A percentile compares a stretch with the other conserved stretches of the same genome.
Evolutionary conservation across 768 basidiomycete genomes (phyloP).

Genomic region (Rubroboletus pulcherrimus): DNA sequence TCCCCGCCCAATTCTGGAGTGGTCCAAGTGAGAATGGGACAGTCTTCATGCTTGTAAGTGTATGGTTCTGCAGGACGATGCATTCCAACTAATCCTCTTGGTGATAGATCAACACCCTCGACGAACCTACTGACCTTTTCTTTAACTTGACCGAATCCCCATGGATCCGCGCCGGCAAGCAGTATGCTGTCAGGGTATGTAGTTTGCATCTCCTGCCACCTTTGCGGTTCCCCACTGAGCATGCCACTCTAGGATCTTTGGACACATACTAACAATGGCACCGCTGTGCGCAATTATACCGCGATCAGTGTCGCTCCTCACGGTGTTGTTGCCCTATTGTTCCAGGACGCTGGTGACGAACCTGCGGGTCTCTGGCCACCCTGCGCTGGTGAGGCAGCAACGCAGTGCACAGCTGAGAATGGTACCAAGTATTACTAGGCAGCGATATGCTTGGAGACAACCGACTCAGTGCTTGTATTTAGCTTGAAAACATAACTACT

Average conservation of each 20-base stretch:
- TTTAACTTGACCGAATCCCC: slow-evolving; percentile 67
- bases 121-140: slow-evolving; percentile 49
- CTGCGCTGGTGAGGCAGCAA: slow-evolving; percentile 42
- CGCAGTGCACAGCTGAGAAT: slow-evolving; percentile 58
- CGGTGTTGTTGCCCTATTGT: slow-evolving; percentile 60
- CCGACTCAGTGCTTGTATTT: neutral
- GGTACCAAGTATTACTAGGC: slow-evolving; percentile 39
- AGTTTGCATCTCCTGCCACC: neutral
- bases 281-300: slow-evolving; percentile 53
- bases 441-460: neutral
- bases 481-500: neutral
- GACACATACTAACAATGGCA: slow-evolving; percentile 67
- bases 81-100: neutral
- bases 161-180: slow-evolving; percentile 62
- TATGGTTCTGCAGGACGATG: neutral
- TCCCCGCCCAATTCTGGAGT: slow-evolving; percentile 68
- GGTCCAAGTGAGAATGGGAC: slow-evolving; percentile 60
- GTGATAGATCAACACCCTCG: slow-evolving; percentile 52
- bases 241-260: slow-evolving; percentile 53
- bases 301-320: slow-evolving; percentile 52
- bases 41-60: slow-evolving; percentile 59
- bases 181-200: slow-evolving; percentile 58
- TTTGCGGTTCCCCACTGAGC: neutral
- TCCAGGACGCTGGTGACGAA: slow-evolving; percentile 66
- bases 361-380: slow-evolving; percentile 53